Percentiles rank a stretch among this genome's conserved stretches.
Conservation (phyloP, 495 filamentous ascomycete species). For the Hyaloscypha variabilis region DNA sequence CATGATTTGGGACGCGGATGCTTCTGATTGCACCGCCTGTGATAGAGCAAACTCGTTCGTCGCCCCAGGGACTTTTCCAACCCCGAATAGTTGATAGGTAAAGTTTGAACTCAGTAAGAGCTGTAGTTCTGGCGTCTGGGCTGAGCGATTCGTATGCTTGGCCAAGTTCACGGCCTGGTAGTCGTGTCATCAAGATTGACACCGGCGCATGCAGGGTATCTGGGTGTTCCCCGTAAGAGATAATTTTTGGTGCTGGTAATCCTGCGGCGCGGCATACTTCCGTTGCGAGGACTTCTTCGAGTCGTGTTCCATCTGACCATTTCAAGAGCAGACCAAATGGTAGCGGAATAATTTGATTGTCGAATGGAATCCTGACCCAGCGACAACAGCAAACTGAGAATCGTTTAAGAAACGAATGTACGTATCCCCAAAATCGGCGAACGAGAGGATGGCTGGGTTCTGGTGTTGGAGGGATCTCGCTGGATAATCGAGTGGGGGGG, state of each 20-base stretch:
- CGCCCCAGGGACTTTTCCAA: constrained; percentile 30
- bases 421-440: constrained; percentile 32
- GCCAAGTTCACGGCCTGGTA: constrained; percentile 37
- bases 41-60: constrained; percentile 15
- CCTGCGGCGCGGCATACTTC: constrained; percentile 40
- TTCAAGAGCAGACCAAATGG: constrained; percentile 42
- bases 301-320: constrained; percentile 44
- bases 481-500: constrained; percentile 5
- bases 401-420: constrained; percentile 25
- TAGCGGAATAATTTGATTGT: constrained; percentile 37
- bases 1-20: constrained; percentile 20
- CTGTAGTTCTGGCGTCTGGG: constrained; percentile 29
- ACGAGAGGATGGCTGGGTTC: constrained; percentile 24
- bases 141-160: constrained; percentile 33
- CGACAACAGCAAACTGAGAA: constrained; percentile 33
- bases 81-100: constrained; percentile 30
- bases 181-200: constrained; percentile 41
- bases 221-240: constrained; percentile 45
- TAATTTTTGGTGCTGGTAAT: constrained; percentile 42
- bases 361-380: constrained; percentile 34
- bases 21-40: constrained; percentile 19
- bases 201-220: constrained; percentile 37
- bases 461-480: constrained; percentile 32
- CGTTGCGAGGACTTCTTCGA: constrained; percentile 45
- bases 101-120: constrained; percentile 30